Evolutionary conservation across 352 stramenopile genomes (phyloP), one percentile per base, ranked within the genome.

Genomic region (Phytophthora europaea): DNA sequence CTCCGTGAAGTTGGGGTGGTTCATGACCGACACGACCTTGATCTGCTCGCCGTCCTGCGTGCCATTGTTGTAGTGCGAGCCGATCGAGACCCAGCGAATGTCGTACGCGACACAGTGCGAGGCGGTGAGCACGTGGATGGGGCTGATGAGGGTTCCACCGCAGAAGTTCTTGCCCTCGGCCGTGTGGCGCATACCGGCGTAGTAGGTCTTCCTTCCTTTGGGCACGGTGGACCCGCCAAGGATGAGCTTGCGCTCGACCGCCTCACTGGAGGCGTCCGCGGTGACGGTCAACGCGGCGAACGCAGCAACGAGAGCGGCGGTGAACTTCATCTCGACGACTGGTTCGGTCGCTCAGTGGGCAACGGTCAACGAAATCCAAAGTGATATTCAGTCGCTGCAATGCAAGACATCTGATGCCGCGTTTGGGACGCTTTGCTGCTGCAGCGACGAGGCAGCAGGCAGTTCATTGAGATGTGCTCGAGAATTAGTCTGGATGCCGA

Each of bases 31-130:
- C n/a, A 79, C 58, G 22, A 92, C 80, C 16, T 66, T 60, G 65
- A 91, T 88, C 54, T 77, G 79, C 63, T 88, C 77, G 6, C 81
- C 79, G 53, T 91, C 76, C 4, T 68, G 33, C 9, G 67, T 75
- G 50, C 84, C 84, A 34, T 71, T 87, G 22, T 82, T 53, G 67
- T 72, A 91, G 74, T 91, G 84, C 64, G 84, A 84, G 33, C 86
- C 86, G 23, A 92, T 72, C 2, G 79, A 79, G 18, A 82, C 83
- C 67, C 81, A 89, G 12, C 73, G 67, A 58, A 87, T 82, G 31
- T 67, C 54, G 51, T 74, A 77, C 18, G 43, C 33, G 73, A 68
- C 57, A 63, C 83, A 93, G 70, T 91, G 82, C 26, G 83, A 84
- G 10, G 81, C 68, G 0, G 73, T 80, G 56, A 80, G 73, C 48